Evolutionary conservation across 176 grass and related monocot species (phyloP).

Genomic region (Avena atlantica): DNA sequence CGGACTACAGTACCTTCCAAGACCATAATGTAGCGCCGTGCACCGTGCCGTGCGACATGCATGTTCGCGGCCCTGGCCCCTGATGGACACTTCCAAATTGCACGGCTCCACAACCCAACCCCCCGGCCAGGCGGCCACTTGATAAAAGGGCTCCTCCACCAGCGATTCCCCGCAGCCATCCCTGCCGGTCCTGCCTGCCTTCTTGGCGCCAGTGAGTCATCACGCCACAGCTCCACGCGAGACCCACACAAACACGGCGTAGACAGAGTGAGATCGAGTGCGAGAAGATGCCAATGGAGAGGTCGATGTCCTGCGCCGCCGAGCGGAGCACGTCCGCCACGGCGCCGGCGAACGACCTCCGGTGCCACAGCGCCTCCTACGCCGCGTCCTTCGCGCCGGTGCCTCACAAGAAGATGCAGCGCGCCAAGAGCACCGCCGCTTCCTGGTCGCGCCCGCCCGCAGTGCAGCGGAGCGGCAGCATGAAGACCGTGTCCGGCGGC

Average conservation of each 20-base stretch:
- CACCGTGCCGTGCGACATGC: constrained; percentile 1
- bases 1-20: neutral
- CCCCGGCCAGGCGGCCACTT: neutral
- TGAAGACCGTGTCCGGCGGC: constrained; percentile 25
- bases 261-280: neutral
- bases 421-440: constrained; percentile 38
- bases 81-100: neutral
- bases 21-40: neutral
- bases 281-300: constrained; percentile 51
- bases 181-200: neutral
- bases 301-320: constrained; percentile 54
- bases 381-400: constrained; percentile 37
- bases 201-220: neutral
- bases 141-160: constrained; percentile 28
- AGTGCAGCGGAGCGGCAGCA: constrained; percentile 48
- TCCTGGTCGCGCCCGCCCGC: constrained; percentile 10
- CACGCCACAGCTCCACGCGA: neutral
- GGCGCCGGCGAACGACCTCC: constrained; percentile 40
- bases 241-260: neutral
- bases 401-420: constrained; percentile 23
- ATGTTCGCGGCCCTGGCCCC: neutral
- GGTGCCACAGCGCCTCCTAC: constrained; percentile 67
- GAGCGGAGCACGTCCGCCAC: constrained; percentile 25
- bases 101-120: neutral
- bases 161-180: neutral